Conservation (phyloP, 345 rosid genomes). For the Syzygium oleosum region DNA sequence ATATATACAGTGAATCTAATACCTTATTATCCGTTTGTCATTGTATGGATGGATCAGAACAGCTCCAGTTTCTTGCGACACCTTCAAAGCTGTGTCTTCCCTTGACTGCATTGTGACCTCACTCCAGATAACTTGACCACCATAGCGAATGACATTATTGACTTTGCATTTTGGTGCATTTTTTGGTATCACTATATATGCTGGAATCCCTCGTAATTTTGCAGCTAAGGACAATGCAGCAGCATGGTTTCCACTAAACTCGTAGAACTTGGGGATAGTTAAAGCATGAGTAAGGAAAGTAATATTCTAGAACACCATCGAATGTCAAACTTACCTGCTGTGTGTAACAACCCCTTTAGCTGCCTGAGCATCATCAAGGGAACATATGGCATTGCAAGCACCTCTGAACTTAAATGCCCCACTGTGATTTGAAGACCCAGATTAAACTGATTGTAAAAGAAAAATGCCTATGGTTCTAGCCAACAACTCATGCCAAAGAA, state of each 20-base stretch:
- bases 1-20: neutral
- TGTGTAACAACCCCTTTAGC: constrained; percentile 87
- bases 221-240: constrained; percentile 96
- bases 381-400: constrained; percentile 77
- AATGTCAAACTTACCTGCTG: constrained; percentile 53
- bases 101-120: constrained; percentile 59
- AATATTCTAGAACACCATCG: neutral
- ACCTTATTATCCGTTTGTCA: constrained; percentile 73
- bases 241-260: constrained; percentile 86
- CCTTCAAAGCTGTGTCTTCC: constrained; percentile 51
- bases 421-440: constrained; percentile 16
- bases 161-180: constrained; percentile 90
- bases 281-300: neutral
- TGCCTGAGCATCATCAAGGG: constrained; percentile 56
- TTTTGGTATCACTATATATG: constrained; percentile 70
- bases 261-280: neutral
- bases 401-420: constrained; percentile 97
- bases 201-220: constrained; percentile 57
- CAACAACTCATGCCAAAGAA: neutral
- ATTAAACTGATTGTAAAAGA: neutral
- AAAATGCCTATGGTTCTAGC: neutral
- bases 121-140: constrained; percentile 75
- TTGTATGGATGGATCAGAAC: constrained; percentile 80
- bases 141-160: constrained; percentile 72
- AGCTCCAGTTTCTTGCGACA: constrained; percentile 67